These are phyloP conservation scores for Exophiala calicioides DNA, from an alignment of 2,329 filamentous ascomycete genomes.

Conservation along the genomic window DNA sequence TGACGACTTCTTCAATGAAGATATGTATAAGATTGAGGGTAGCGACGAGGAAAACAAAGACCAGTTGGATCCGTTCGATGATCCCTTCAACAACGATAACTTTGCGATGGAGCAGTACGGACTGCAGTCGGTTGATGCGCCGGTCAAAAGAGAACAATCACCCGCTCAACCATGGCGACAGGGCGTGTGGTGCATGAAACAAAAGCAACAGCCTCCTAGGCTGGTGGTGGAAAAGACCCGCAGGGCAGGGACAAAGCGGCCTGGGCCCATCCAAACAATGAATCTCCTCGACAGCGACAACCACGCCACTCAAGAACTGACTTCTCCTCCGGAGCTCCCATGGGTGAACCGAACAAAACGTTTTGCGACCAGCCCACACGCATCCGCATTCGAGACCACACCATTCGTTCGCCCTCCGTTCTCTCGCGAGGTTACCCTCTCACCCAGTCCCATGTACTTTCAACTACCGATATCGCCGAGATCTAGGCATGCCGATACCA, in stretches of 20 bases:
- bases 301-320: slow-evolving; percentile 28
- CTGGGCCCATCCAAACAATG: slow-evolving; percentile 37
- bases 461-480: slow-evolving; percentile 45
- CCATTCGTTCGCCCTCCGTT: slow-evolving; percentile 9
- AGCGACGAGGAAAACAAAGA: slow-evolving; percentile 49
- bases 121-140: slow-evolving; percentile 52
- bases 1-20: slow-evolving; percentile 63
- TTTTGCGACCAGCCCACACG: slow-evolving; percentile 34
- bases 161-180: slow-evolving; percentile 56
- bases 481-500: slow-evolving; percentile 43
- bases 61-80: slow-evolving; percentile 52
- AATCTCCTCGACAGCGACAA: slow-evolving; percentile 33
- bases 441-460: slow-evolving; percentile 58
- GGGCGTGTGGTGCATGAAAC: slow-evolving; percentile 53
- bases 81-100: slow-evolving; percentile 54
- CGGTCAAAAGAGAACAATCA: slow-evolving; percentile 43
- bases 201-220: slow-evolving; percentile 47
- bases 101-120: slow-evolving; percentile 55
- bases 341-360: slow-evolving; percentile 27
- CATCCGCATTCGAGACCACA: slow-evolving; percentile 29
- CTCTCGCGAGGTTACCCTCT: slow-evolving; percentile 41
- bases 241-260: slow-evolving; percentile 23
- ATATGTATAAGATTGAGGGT: slow-evolving; percentile 52
- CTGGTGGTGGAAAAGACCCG: slow-evolving; percentile 37
- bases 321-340: slow-evolving; percentile 13